These are phyloP conservation scores for Colletotrichum horii DNA, from an alignment of 2,329 filamentous ascomycete species.

Conservation along the genomic window DNA sequence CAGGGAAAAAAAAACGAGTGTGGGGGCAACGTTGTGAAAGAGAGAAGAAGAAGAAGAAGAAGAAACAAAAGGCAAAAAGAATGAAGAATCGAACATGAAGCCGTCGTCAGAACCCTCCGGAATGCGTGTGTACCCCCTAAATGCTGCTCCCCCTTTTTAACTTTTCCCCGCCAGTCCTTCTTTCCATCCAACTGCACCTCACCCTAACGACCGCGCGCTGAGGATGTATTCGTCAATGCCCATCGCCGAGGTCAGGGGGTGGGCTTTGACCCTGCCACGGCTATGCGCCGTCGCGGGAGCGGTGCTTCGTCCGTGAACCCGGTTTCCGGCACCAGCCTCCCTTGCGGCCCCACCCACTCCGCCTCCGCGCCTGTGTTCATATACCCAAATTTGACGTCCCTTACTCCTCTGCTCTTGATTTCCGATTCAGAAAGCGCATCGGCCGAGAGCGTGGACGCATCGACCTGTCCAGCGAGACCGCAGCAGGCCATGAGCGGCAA, in stretches of 20 bases:
- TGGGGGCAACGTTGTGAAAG: not conserved
- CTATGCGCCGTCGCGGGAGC: not conserved
- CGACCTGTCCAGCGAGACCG: not conserved
- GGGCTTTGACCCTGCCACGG: too few species aligned
- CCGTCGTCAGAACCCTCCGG: not conserved
- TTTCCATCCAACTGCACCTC: not conserved
- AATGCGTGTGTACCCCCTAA: not conserved
- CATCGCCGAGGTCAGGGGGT: not conserved
- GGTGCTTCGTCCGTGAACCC: not conserved
- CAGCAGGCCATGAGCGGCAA: not conserved
- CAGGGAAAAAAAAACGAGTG: not conserved
- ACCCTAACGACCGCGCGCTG: not conserved
- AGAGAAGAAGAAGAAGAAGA: not conserved
- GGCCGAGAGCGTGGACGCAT: not conserved
- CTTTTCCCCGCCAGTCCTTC: not conserved
- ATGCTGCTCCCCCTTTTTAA: not conserved
- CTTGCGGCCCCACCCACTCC: slow-evolving; percentile 7
- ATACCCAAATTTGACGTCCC: slow-evolving; percentile 3
- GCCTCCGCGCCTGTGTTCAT: not conserved
- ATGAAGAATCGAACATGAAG: not conserved
- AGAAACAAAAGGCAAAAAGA: not conserved
- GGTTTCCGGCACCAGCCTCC: not conserved
- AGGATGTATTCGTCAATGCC: not conserved
- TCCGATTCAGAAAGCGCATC: too few species aligned
- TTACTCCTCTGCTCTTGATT: not conserved